These are phyloP conservation scores for Anthoceros angustus DNA, from an alignment of 225 moss, liverwort and hornwort genomes.

Conservation along the genomic window DNA sequence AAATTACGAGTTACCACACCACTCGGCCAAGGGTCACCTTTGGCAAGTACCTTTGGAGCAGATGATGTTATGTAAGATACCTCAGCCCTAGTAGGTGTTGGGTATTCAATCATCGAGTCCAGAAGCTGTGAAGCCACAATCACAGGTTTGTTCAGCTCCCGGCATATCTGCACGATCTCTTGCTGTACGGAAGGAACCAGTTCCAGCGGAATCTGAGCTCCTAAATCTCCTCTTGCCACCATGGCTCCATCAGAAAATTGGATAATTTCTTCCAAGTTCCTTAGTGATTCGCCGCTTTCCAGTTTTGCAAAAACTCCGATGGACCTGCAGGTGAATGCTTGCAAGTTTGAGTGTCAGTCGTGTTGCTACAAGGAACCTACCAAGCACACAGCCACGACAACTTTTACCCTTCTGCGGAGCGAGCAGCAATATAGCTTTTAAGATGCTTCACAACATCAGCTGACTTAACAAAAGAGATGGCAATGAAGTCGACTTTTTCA, in stretches of 20 bases:
- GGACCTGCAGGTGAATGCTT: constrained; percentile 23
- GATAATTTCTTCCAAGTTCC: constrained; percentile 77
- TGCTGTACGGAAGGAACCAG: constrained; percentile 96
- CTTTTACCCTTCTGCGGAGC: constrained; percentile 53
- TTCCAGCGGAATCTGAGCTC: constrained; percentile 92
- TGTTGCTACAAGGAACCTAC: background rate
- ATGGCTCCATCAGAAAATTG: constrained; percentile 91
- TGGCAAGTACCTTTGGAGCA: background rate
- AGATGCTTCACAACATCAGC: constrained; percentile 96
- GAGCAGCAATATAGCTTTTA: constrained; percentile 81
- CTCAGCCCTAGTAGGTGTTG: constrained; percentile 97
- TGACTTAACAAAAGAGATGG: constrained; percentile 86
- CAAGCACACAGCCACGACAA: background rate
- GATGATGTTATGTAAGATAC: constrained; percentile 16
- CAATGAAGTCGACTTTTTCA: constrained; percentile 92
- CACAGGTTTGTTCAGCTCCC: constrained; percentile 88
- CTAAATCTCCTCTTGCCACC: constrained; percentile 97
- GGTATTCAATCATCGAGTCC: constrained; percentile 98
- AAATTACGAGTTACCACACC: no score
- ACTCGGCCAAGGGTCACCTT: background rate
- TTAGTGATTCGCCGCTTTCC: constrained; percentile 86
- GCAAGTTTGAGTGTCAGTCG: background rate
- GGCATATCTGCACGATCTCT: constrained; percentile 57
- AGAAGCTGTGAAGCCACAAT: constrained; percentile 95
- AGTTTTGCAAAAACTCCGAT: constrained; percentile 93